These are phyloP conservation scores for Penstemon barbatus DNA, from an alignment of 257 asterid genomes.

Conservation along the genomic window DNA sequence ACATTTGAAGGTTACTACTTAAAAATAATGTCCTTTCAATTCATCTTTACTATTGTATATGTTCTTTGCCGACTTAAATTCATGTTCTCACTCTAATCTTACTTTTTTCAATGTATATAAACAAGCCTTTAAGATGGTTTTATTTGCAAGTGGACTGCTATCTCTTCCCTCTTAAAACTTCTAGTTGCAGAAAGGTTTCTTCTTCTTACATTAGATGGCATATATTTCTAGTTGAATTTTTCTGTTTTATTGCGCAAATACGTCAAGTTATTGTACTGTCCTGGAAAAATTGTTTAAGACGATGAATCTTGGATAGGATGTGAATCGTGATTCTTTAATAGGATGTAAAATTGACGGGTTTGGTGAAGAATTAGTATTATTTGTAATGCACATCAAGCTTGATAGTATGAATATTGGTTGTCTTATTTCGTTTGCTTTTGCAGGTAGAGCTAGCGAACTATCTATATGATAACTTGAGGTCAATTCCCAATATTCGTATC, in stretches of 20 bases:
- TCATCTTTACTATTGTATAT: background rate
- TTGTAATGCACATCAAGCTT: constrained; percentile 6
- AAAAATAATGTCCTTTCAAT: background rate
- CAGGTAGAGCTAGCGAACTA: constrained; percentile 75
- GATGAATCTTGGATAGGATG: background rate
- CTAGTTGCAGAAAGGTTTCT: too few species aligned
- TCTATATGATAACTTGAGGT: constrained; percentile 53
- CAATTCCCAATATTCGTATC: constrained; percentile 60
- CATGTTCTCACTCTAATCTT: too few species aligned
- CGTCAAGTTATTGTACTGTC: background rate
- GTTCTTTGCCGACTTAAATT: background rate
- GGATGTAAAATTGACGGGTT: background rate
- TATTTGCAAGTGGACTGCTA: too few species aligned
- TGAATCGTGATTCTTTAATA: background rate
- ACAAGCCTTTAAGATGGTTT: too few species aligned
- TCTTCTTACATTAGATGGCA: too few species aligned
- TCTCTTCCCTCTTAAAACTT: too few species aligned
- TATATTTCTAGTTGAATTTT: background rate
- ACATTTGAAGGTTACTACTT: background rate
- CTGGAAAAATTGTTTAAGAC: constrained; percentile 8
- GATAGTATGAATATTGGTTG: background rate
- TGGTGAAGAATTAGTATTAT: constrained; percentile 5
- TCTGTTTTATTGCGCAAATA: background rate
- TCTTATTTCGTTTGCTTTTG: constrained; percentile 1
- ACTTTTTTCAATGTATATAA: too few species aligned